Percentiles rank a stretch among this genome's conserved stretches.
phyloP scores from a whole-genome alignment of 441 rosid genomes.

The Syzygium malaccense region DNA sequence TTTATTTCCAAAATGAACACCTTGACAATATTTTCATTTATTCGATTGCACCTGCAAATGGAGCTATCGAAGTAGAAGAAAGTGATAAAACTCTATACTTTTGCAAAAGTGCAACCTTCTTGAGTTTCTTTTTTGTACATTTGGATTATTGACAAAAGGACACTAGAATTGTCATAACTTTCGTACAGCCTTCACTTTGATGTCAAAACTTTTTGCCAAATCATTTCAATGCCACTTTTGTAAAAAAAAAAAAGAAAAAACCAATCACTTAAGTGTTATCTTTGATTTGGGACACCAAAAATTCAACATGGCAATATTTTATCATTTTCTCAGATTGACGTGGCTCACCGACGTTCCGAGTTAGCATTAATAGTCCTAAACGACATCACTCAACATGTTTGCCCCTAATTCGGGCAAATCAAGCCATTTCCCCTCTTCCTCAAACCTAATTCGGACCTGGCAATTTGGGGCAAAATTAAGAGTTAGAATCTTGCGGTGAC shows the following conservation, averaged over 20 bases:
- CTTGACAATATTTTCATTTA: no score
- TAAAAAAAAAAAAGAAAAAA: not conserved
- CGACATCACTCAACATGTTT: not conserved
- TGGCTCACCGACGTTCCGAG: no score
- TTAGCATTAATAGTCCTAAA: not conserved
- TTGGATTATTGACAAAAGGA: not conserved
- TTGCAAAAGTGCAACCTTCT: not conserved
- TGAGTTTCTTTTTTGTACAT: not conserved
- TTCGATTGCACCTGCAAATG: not conserved
- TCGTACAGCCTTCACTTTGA: fast-evolving
- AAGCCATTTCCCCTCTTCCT: not conserved
- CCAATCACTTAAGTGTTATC: fast-evolving
- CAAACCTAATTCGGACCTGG: not conserved
- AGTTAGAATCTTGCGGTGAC: not conserved
- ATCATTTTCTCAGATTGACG: not conserved
- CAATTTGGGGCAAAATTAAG: not conserved
- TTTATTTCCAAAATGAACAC: not conserved
- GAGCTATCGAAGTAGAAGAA: not conserved
- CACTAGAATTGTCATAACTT: not conserved
- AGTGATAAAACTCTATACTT: not conserved
- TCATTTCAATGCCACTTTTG: not conserved
- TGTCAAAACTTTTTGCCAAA: fast-evolving
- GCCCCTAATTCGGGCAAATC: not conserved
- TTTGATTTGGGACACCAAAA: fast-evolving
- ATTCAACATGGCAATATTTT: not conserved